phyloP scores from a whole-genome alignment of 2,329 filamentous ascomycete species.

The Neonectria ditissima region DNA sequence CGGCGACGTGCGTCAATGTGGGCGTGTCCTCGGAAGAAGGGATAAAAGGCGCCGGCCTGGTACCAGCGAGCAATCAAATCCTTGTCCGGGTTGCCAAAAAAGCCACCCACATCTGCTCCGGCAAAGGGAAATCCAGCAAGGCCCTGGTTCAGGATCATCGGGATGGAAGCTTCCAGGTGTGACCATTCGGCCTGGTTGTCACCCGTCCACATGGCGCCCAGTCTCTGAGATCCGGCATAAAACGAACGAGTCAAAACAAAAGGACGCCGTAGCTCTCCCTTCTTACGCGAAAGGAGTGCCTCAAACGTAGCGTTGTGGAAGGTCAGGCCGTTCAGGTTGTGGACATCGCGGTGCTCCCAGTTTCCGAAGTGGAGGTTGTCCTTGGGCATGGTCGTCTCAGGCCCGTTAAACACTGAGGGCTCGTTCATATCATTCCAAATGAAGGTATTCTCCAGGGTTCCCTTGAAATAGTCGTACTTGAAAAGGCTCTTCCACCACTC shows the following conservation, averaged over 20 bases:
- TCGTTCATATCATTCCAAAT: slow-evolving; percentile 99
- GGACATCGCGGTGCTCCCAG: slow-evolving; percentile 97
- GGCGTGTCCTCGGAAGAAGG: slow-evolving; percentile 96
- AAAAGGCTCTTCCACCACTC: slow-evolving; percentile 94
- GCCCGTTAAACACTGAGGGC: slow-evolving; percentile 97
- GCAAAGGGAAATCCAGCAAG: slow-evolving; percentile 94
- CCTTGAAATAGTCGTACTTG: slow-evolving; percentile 88
- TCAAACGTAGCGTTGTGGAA: slow-evolving; percentile 95
- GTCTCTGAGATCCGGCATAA: slow-evolving; percentile 88
- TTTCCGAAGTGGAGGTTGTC: slow-evolving; percentile 92
- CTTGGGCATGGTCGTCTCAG: slow-evolving; percentile 98
- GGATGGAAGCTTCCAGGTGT: slow-evolving; percentile 87
- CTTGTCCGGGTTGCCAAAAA: slow-evolving; percentile 96
- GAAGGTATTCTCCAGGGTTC: slow-evolving; percentile 86
- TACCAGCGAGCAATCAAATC: slow-evolving; percentile 96
- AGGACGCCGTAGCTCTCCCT: slow-evolving; percentile 85
- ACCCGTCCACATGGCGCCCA: slow-evolving; percentile 98
- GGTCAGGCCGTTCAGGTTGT: slow-evolving; percentile 96
- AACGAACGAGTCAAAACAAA: slow-evolving; percentile 95
- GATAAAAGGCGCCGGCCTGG: slow-evolving; percentile 95
- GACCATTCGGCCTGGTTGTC: slow-evolving; percentile 96
- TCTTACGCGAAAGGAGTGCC: slow-evolving; percentile 85
- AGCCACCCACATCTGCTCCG: slow-evolving; percentile 95
- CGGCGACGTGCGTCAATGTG: slow-evolving; percentile 96
- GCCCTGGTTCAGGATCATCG: slow-evolving; percentile 93